phyloP scores from a whole-genome alignment of 1,284 basidiomycete genomes.

The Puccinia triticina region DNA sequence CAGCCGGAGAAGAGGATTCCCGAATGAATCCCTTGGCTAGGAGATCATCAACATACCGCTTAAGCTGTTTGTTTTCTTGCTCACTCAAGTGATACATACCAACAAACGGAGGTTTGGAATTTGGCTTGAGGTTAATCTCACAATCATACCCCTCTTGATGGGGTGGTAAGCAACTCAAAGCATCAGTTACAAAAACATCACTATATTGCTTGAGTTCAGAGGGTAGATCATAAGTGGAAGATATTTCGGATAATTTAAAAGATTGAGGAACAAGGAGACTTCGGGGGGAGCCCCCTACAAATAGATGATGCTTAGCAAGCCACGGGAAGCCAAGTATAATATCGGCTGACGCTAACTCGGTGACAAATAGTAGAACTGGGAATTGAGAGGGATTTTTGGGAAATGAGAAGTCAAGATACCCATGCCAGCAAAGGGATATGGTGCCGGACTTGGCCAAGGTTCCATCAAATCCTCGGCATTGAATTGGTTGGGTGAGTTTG shows the following conservation, averaged over 20 bases:
- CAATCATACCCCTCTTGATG: no score
- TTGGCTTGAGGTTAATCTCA: not conserved
- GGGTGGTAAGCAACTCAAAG: no score
- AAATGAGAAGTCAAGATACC: not conserved
- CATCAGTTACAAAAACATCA: no score
- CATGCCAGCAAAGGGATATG: not conserved
- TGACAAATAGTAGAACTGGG: not conserved
- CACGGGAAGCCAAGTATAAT: not conserved
- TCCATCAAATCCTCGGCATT: not conserved
- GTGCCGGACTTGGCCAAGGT: not conserved
- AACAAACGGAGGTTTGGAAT: not conserved
- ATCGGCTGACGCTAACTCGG: not conserved
- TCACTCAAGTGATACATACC: constrained; percentile 22
- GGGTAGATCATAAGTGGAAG: no score
- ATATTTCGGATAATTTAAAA: not conserved
- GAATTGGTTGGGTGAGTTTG: not conserved
- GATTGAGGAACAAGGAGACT: not conserved
- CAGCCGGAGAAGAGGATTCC: constrained; percentile 31
- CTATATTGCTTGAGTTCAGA: no score
- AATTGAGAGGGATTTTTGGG: not conserved
- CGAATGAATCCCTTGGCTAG: constrained; percentile 48
- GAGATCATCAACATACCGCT: not conserved
- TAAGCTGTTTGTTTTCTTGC: not conserved
- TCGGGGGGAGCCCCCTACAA: not conserved
- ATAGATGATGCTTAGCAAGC: not conserved